Evolutionary conservation across 805 yeast genomes (phyloP).

Genomic region (Lipomyces anomalus): DNA sequence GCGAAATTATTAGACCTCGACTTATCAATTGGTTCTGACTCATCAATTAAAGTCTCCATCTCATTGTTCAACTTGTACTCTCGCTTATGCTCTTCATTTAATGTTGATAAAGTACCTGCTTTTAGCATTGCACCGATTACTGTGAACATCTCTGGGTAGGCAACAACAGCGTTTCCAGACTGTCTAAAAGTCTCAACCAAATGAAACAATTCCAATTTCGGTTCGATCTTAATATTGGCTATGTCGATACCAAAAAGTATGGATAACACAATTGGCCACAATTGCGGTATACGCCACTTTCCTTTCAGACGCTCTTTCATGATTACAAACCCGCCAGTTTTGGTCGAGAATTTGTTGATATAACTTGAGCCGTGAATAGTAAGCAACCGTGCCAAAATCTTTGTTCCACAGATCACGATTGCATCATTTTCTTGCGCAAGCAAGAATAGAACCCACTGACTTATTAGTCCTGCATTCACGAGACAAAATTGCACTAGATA

Average conservation of each 20-base stretch:
- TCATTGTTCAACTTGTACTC: conserved; percentile 1
- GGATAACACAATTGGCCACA: conserved; percentile 30
- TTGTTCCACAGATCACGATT: conserved; percentile 35
- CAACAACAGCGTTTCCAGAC: conserved; percentile 21
- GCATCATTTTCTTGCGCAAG: conserved; percentile 39
- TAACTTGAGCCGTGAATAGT: conserved; percentile 43
- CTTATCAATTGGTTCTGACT: background rate
- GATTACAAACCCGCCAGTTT: conserved; percentile 42
- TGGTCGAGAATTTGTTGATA: conserved; percentile 40
- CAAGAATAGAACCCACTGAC: conserved; percentile 55
- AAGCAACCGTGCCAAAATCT: conserved; percentile 48
- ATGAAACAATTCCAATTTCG: conserved; percentile 14
- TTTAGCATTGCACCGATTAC: conserved; percentile 26
- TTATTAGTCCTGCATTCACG: no score
- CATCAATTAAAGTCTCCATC: background rate
- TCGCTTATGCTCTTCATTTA: conserved; percentile 15
- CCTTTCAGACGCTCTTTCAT: conserved; percentile 41
- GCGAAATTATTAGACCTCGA: background rate
- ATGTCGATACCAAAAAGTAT: conserved; percentile 41
- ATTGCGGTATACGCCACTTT: conserved; percentile 47
- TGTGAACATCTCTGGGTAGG: conserved; percentile 24
- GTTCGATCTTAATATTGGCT: conserved; percentile 16
- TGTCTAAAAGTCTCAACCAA: conserved; percentile 19
- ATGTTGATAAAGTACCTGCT: conserved; percentile 20
- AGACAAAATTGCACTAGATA: background rate